Base-by-base conservation (phyloP, 1,284 basidiomycete species). In the Thecaphora thlaspeos region DNA sequence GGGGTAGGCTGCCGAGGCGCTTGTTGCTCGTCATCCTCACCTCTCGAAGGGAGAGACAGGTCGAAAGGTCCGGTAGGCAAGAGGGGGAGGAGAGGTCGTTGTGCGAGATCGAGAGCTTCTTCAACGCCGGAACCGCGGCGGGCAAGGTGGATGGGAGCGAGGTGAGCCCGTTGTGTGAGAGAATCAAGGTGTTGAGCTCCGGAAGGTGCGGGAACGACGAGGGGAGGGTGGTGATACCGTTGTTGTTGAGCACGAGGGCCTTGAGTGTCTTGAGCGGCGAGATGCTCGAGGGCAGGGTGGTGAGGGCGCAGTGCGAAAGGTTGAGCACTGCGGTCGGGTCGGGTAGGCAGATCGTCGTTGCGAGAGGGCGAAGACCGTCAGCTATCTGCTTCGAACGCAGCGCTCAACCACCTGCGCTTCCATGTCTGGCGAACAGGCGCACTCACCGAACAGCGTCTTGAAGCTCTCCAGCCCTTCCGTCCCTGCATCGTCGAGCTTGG, bases 171-270 rank as follows among this genome's bases (percentile, higher is more conserved):
- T 77, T 77, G 40, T 73, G 54, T 19, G 74, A 76, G 12, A 77
- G 61, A 12, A 75, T 66, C 28, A 77, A 63, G 34, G 75, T 76
- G 51, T 77, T 77, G 55, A 77, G 71, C 19, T 76, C 62, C 0
- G 74, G 70, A 17, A 77, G 43, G 26, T 69, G 58, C 4, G 75
- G 75, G 21, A 77, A 59, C 1, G 53, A 23, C 3, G 30, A 22
- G 1, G 68, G 55, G 1, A 71, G 42, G 18, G 43, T 28, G 3
- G 32, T 23, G 42, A 77, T 51, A 2, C 37, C 32, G 38, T 77
- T 77, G 48, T 75, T 58, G 46, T 58, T 67, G 18, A 77, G 60
- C 4, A 77, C 65, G 4, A 77, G 64, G 5, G 75, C 75, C 38
- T 62, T 61, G 38, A 77, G 67, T 8, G 52, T 54, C 22, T 47